Base-by-base conservation (phyloP, 352 stramenopile species). In the Globisporangium emineosum region DNA sequence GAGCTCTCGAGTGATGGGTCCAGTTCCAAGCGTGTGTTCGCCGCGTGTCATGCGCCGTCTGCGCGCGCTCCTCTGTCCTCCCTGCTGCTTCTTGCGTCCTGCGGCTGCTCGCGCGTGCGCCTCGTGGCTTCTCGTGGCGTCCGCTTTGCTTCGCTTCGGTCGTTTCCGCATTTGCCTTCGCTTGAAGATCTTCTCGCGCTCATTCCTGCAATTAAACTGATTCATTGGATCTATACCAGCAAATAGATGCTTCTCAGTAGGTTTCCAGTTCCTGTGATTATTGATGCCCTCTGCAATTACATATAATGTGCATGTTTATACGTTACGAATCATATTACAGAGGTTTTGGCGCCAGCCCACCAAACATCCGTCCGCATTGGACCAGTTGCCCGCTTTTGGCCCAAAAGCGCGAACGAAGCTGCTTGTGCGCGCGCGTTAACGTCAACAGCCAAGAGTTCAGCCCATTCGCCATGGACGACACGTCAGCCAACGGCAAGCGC, bases 401-500 rank as follows among this genome's bases (percentile, higher is more conserved):
- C 13, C 21, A 45, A 42, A 58, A 58, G 21, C 52, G 52, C 52
- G 52, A 57, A 43, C 51, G 51, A 58, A 58, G 52, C 10, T 58
- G 19, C 30, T 45, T 19, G 51, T 27, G 27, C 35, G 40, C 40
- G 40, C 40, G 40, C 17, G 40, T 47, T 4, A 47, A 47, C 40
- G 40, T 47, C 40, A 47, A 23, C 17, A 54, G 21, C 21, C 45
- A 25, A 53, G 45, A 53, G 45, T 12, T 29, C 21, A 2, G 7
- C 27, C 55, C 32, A 8, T 19, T 37, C 6, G 64, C 40, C 67
- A 71, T 67, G 37, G 71, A 83, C 23, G 65, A 66, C 37, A 6
- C 27, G 2, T 21, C 60, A 29, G 45, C 59, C 35, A 70, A 67
- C 59, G 73, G 67, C 63, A 90, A 93, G 70, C 85, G 85, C 60